Evolutionary conservation across 805 yeast genomes (phyloP).

Genomic region (Hanseniaspora vineae): DNA sequence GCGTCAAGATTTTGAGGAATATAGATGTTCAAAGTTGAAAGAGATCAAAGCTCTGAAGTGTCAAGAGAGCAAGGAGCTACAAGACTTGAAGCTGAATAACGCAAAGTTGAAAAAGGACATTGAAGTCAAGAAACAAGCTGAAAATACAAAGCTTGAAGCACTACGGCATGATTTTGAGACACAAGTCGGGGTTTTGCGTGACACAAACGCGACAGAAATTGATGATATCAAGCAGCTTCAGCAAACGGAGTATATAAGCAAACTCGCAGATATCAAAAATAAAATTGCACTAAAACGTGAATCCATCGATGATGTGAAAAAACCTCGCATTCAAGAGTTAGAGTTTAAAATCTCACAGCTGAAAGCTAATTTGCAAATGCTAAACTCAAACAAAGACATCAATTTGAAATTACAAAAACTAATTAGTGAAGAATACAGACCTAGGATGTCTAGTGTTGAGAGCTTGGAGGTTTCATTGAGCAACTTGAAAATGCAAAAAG

Average conservation of each 20-base stretch:
- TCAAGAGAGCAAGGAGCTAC: slow-evolving; percentile 11
- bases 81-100: slow-evolving; percentile 10
- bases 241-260: not conserved
- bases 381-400: not conserved
- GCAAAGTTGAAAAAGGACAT: slow-evolving; percentile 11
- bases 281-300: not conserved
- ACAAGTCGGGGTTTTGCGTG: slow-evolving; percentile 1
- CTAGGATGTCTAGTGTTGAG: not conserved
- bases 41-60: not conserved
- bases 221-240: not conserved
- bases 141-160: slow-evolving; percentile 4
- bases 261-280: not conserved
- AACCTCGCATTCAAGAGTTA: slow-evolving; percentile 5
- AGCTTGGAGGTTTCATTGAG: slow-evolving; percentile 3
- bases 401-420: not conserved
- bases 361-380: not conserved
- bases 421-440: not conserved
- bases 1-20: not conserved
- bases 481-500: slow-evolving; percentile 2
- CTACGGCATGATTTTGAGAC: slow-evolving; percentile 5
- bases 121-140: slow-evolving; percentile 11
- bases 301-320: slow-evolving; percentile 1
- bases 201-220: not conserved
- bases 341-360: slow-evolving; percentile 2
- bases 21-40: not conserved